Evolutionary conservation across 2,329 filamentous ascomycete species (phyloP).

Genomic region (Lojkania enalia): DNA sequence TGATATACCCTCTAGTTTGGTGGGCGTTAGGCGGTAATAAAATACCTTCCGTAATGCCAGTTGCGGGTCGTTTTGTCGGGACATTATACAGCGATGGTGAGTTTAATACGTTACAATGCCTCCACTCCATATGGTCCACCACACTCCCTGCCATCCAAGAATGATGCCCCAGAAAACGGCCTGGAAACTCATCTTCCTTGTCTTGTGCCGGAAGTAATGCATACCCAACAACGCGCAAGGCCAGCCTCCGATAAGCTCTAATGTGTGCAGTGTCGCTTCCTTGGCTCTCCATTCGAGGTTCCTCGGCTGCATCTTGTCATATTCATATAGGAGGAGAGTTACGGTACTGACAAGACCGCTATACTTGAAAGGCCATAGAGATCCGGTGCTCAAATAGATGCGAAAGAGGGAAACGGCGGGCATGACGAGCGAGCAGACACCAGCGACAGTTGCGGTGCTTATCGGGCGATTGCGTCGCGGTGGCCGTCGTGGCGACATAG

Average conservation of each 20-base stretch:
- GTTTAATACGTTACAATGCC: not conserved
- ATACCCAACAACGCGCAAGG: slow-evolving; percentile 37
- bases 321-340: slow-evolving; percentile 39
- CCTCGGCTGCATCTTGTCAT: slow-evolving; percentile 41
- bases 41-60: not conserved
- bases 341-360: slow-evolving; percentile 22
- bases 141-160: slow-evolving; percentile 29
- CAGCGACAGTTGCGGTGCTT: slow-evolving; percentile 28
- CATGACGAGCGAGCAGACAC: slow-evolving; percentile 53
- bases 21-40: not conserved
- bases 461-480: slow-evolving; percentile 29
- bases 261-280: slow-evolving; percentile 34
- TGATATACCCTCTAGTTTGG: not conserved
- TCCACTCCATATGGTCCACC: slow-evolving; percentile 25
- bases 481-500: slow-evolving; percentile 17
- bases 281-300: slow-evolving; percentile 38
- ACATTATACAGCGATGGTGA: not conserved
- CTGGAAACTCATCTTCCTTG: slow-evolving; percentile 33
- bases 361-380: slow-evolving; percentile 22
- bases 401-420: slow-evolving; percentile 56
- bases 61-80: too few species aligned
- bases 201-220: slow-evolving; percentile 45
- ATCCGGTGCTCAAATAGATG: slow-evolving; percentile 23
- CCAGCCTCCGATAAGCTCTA: slow-evolving; percentile 38
- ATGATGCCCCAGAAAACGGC: slow-evolving; percentile 38